phyloP scores from a whole-genome alignment of 208 protist species.

The Crithidia expoeki region DNA sequence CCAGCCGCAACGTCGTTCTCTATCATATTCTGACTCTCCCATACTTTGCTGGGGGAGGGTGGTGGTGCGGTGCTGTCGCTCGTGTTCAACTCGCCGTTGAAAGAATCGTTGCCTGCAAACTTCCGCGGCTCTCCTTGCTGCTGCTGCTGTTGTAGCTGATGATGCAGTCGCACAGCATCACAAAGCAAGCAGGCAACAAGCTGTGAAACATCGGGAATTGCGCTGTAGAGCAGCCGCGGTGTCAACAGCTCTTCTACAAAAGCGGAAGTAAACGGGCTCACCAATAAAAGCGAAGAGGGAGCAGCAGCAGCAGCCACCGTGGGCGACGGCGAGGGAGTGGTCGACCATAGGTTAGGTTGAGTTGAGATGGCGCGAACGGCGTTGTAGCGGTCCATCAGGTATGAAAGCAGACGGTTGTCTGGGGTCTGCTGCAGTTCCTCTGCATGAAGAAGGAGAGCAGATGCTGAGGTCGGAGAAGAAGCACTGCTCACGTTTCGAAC shows the following conservation, averaged over 20 bases:
- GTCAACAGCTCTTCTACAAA: constrained; percentile 51
- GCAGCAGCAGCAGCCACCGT: constrained; percentile 5
- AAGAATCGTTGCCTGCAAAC: neutral
- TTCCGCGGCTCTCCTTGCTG: neutral
- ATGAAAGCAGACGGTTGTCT: constrained; percentile 32
- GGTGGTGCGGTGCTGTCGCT: constrained; percentile 9
- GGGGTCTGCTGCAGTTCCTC: constrained; percentile 30
- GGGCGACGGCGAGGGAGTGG: neutral
- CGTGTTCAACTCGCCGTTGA: constrained; percentile 2
- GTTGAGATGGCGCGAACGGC: constrained; percentile 11
- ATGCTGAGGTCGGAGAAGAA: neutral
- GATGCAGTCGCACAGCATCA: constrained; percentile 55
- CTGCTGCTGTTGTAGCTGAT: constrained; percentile 10
- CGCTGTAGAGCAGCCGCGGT: constrained; percentile 56
- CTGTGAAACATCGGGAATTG: constrained; percentile 54
- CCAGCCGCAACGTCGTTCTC: constrained; percentile 14
- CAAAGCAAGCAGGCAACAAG: constrained; percentile 68
- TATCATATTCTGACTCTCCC: constrained; percentile 7
- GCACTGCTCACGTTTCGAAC: too few species aligned
- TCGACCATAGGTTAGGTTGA: constrained; percentile 1
- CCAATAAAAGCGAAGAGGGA: constrained; percentile 3
- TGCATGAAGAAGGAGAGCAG: constrained; percentile 4
- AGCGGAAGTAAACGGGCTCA: constrained; percentile 24
- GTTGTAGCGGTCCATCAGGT: constrained; percentile 22
- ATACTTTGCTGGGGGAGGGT: neutral